Percentiles rank a stretch among this genome's conserved stretches.
Conservation (phyloP, 805 yeast genomes). For the Saccharomycopsis sp. region DNA sequence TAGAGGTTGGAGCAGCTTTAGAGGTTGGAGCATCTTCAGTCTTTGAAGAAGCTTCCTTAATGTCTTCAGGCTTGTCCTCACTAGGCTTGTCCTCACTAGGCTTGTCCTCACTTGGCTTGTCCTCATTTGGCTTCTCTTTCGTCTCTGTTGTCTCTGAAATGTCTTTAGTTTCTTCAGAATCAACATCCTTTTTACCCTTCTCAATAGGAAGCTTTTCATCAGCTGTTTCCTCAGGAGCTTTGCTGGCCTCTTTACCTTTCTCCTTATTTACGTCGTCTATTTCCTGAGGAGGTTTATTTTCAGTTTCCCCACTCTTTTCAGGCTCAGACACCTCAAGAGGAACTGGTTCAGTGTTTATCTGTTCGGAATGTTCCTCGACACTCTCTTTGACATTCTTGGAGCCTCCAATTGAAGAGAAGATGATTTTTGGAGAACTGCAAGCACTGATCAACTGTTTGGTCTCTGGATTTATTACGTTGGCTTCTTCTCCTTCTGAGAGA, state of each 20-base stretch:
- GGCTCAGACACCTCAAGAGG: neutral
- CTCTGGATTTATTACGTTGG: neutral
- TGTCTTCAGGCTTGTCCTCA: no score
- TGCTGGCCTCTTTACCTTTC: neutral
- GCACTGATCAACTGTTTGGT: neutral
- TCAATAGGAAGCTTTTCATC: neutral
- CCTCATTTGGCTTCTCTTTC: conserved; percentile 17
- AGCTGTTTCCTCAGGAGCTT: neutral
- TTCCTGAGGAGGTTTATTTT: neutral
- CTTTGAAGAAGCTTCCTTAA: no score
- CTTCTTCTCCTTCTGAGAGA: neutral
- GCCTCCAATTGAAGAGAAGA: neutral
- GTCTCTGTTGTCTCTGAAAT: neutral
- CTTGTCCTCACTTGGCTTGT: no score
- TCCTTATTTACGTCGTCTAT: no score
- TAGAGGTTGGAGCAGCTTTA: no score
- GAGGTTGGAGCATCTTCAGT: no score
- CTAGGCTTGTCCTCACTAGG: no score
- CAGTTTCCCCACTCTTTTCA: neutral
- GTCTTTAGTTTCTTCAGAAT: neutral
- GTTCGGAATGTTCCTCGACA: neutral
- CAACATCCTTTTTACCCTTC: neutral
- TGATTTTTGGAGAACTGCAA: neutral
- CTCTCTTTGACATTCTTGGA: neutral
- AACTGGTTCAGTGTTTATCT: neutral